Conservation (phyloP, 495 filamentous ascomycete species). For the Aspergillus kassunensis region DNA sequence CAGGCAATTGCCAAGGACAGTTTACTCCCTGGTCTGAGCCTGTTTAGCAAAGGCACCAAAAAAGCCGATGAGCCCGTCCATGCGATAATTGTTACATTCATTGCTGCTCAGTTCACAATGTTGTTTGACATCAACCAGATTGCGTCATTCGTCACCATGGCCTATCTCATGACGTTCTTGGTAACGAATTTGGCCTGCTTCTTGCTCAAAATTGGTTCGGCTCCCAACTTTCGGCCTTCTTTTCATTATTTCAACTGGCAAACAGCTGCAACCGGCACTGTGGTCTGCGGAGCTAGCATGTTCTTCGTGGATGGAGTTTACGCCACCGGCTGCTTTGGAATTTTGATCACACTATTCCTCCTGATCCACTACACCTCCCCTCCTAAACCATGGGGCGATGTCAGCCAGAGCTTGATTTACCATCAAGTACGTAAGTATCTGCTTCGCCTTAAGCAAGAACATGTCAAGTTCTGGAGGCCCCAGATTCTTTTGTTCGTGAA, state of each 20-base stretch:
- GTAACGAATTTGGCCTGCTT: constrained; percentile 83
- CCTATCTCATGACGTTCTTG: constrained; percentile 65
- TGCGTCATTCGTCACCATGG: constrained; percentile 84
- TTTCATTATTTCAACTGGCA: constrained; percentile 88
- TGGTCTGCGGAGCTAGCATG: constrained; percentile 76
- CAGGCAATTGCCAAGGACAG: constrained; percentile 81
- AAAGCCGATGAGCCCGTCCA: constrained; percentile 71
- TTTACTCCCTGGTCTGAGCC: constrained; percentile 67
- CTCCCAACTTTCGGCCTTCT: constrained; percentile 83
- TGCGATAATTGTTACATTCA: constrained; percentile 73
- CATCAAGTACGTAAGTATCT: constrained; percentile 90
- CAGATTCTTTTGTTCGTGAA: constrained; percentile 83
- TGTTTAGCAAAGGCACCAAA: constrained; percentile 74
- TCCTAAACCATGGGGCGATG: constrained; percentile 86
- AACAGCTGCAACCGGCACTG: constrained; percentile 68
- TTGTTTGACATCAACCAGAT: constrained; percentile 85
- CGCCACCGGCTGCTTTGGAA: constrained; percentile 68
- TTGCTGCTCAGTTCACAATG: constrained; percentile 75
- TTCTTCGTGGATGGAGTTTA: constrained; percentile 86
- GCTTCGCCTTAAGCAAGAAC: constrained; percentile 74
- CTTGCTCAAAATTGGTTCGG: constrained; percentile 85
- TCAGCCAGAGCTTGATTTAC: constrained; percentile 84
- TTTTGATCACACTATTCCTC: constrained; percentile 72
- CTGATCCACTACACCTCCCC: constrained; percentile 81
- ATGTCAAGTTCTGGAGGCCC: constrained; percentile 90